phyloP scores from a whole-genome alignment of 2,329 filamentous ascomycete genomes.

The Keithomyces neogunnii region DNA sequence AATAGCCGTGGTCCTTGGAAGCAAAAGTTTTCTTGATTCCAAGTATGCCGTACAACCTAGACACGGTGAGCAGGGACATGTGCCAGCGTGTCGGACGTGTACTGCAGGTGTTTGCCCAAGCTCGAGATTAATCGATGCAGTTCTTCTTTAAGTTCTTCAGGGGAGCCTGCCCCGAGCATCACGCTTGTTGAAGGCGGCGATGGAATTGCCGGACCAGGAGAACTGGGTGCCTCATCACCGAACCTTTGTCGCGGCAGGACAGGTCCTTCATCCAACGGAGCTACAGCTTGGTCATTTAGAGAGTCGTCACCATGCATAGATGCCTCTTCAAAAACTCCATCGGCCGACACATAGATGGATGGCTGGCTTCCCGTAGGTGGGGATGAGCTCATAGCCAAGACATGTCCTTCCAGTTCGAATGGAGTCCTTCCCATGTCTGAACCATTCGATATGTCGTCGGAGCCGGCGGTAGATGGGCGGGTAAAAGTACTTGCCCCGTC shows the following conservation, averaged over 20 bases:
- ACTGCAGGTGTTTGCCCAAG: conserved; percentile 1
- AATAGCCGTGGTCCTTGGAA: no score
- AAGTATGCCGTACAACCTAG: no score
- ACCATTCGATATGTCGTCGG: conserved; percentile 46
- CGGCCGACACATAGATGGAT: conserved; percentile 53
- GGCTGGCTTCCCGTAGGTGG: conserved; percentile 36
- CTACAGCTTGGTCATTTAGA: background rate
- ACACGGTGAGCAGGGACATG: background rate
- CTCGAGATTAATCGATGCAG: background rate
- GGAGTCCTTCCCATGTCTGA: conserved; percentile 46
- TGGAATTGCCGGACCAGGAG: background rate
- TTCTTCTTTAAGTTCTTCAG: background rate
- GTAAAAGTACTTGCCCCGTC: conserved; percentile 40
- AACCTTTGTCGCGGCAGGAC: background rate
- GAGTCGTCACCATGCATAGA: conserved; percentile 2
- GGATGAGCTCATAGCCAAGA: conserved; percentile 40
- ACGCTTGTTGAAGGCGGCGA: background rate
- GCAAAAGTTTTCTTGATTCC: no score
- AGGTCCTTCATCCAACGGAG: background rate
- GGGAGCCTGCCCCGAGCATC: conserved; percentile 1
- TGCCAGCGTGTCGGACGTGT: background rate
- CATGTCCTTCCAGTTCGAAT: conserved; percentile 55
- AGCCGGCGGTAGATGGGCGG: conserved; percentile 50
- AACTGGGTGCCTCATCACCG: no score
- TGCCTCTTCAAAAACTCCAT: conserved; percentile 32